phyloP scores from a whole-genome alignment of 441 rosid species.

The Euphorbia corollata region DNA sequence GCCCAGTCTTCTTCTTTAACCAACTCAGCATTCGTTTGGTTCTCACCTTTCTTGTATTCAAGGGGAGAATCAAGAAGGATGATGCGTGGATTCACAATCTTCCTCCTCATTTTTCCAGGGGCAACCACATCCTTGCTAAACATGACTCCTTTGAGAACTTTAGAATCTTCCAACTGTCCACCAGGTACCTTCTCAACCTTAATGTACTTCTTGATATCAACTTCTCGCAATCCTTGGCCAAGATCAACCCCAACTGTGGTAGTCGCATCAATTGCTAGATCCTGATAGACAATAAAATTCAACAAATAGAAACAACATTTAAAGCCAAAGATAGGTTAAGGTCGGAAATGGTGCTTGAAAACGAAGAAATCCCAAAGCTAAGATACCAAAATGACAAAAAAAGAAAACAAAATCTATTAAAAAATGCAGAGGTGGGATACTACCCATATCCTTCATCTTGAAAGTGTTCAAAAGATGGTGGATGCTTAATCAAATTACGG shows the following conservation, averaged over 20 bases:
- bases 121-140: slow-evolving; percentile 83
- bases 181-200: slow-evolving; percentile 95
- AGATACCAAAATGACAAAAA: not conserved
- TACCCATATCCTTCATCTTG: not conserved
- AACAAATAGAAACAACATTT: slow-evolving; percentile 10
- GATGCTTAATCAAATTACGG: not conserved
- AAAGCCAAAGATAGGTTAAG: not conserved
- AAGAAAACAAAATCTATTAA: not conserved
- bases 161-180: slow-evolving; percentile 83
- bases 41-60: slow-evolving; percentile 97
- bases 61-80: slow-evolving; percentile 91
- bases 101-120: slow-evolving; percentile 94
- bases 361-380: not conserved
- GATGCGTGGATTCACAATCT: slow-evolving; percentile 69
- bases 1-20: slow-evolving; percentile 92
- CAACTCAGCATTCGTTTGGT: slow-evolving; percentile 90
- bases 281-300: slow-evolving; percentile 38
- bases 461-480: not conserved
- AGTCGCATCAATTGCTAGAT: slow-evolving; percentile 90
- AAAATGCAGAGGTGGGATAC: not conserved
- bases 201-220: slow-evolving; percentile 85
- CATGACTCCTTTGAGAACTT: slow-evolving; percentile 91
- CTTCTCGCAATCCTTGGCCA: slow-evolving; percentile 88
- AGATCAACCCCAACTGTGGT: slow-evolving; percentile 72
- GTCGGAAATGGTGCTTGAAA: not conserved